Conservation (phyloP, 2,329 filamentous ascomycete species). For the Ophiostoma tasmaniense region DNA sequence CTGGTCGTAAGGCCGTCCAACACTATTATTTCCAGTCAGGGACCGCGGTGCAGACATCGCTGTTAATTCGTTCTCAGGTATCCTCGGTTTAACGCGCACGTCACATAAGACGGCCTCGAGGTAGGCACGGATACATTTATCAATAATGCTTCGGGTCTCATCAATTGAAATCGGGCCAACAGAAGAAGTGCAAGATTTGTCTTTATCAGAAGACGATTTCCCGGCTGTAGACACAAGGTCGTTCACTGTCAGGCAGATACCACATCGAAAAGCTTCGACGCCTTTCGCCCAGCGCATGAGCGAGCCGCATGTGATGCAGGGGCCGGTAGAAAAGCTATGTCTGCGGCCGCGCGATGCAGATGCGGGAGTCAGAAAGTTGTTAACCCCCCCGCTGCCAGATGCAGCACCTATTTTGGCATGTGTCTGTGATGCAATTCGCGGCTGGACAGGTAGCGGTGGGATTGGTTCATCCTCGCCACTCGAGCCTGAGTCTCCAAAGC, state of each 20-base stretch:
- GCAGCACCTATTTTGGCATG: background rate
- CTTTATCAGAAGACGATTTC: background rate
- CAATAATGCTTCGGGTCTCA: conserved; percentile 45
- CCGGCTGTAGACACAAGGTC: conserved; percentile 49
- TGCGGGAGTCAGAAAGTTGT: conserved; percentile 26
- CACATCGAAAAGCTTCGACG: conserved; percentile 68
- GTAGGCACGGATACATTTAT: conserved; percentile 33
- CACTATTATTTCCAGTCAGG: background rate
- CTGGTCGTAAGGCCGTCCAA: background rate
- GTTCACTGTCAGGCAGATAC: conserved; percentile 77
- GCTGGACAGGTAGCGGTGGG: conserved; percentile 6
- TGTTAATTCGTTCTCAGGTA: background rate
- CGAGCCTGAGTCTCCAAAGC: conserved; percentile 29
- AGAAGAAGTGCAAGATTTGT: background rate
- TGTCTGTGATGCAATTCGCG: background rate
- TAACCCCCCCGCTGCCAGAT: background rate
- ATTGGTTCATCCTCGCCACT: conserved; percentile 37
- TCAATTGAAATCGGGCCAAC: conserved; percentile 45
- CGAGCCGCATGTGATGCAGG: conserved; percentile 80
- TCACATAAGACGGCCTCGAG: conserved; percentile 22
- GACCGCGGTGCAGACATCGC: background rate
- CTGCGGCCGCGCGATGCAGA: conserved; percentile 31
- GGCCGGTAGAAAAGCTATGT: conserved; percentile 55
- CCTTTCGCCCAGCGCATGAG: conserved; percentile 70
- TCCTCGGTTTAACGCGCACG: conserved; percentile 1